Conservation (phyloP, 129 eudicot genomes). For the Erigeron canadensis region DNA sequence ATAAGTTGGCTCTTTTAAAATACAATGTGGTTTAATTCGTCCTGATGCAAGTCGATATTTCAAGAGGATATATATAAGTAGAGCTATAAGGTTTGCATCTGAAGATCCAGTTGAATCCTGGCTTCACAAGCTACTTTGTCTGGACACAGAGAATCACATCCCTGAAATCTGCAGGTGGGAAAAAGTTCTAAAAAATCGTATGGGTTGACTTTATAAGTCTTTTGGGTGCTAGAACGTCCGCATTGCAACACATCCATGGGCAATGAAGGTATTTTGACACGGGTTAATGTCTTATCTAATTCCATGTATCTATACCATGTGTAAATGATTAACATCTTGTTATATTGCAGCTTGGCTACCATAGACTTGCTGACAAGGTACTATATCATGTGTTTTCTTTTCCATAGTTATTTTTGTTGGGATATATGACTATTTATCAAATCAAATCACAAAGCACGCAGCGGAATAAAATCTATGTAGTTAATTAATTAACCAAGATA, state of each 20-base stretch:
- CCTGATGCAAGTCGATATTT: conserved; percentile 62
- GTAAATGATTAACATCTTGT: conserved; percentile 12
- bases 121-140: conserved; percentile 82
- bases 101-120: conserved; percentile 93
- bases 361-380: conserved; percentile 79
- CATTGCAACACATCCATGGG: conserved; percentile 92
- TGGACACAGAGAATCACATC: conserved; percentile 73
- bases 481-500: too few relatives aligned
- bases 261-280: conserved; percentile 57
- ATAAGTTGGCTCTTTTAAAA: background rate
- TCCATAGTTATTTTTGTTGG: conserved; percentile 7
- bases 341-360: conserved; percentile 75
- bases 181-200: conserved; percentile 2
- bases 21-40: conserved; percentile 10
- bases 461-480: too few relatives aligned
- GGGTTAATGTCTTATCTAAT: too few relatives aligned
- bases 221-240: conserved; percentile 96
- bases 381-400: background rate
- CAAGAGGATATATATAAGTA: conserved; percentile 76
- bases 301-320: background rate
- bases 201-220: conserved; percentile 30
- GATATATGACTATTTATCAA: too few relatives aligned
- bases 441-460: too few relatives aligned
- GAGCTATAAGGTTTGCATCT: conserved; percentile 86
- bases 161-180: conserved; percentile 77